Evolutionary conservation across 441 rosid species (phyloP).

Genomic region (Populus hybrid): DNA sequence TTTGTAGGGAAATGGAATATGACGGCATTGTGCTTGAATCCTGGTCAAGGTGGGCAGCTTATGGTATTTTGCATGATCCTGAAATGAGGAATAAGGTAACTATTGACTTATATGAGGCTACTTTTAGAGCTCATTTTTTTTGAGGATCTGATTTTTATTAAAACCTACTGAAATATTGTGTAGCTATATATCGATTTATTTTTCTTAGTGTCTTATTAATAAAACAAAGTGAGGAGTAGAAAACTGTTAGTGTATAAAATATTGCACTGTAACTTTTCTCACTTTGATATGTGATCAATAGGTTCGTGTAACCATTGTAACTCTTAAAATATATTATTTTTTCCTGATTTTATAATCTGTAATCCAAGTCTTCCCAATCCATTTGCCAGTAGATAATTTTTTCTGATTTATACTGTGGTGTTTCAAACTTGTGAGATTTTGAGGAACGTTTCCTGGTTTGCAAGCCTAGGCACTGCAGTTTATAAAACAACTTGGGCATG

Average conservation of each 20-base stretch:
- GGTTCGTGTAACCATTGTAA: not conserved
- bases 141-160: not conserved
- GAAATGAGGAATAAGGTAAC: conserved; percentile 62
- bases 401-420: not conserved
- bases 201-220: not conserved
- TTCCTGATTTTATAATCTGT: not conserved
- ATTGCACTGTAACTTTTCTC: not conserved
- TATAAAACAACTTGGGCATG: conserved; percentile 64
- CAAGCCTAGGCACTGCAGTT: conserved; percentile 68
- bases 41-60: conserved; percentile 95
- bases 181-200: not conserved
- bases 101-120: conserved; percentile 6
- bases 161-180: not conserved
- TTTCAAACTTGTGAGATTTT: conserved; percentile 18
- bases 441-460: conserved; percentile 22
- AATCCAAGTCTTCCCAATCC: not conserved
- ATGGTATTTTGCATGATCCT: conserved; percentile 69
- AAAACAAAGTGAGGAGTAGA: not conserved
- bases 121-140: not conserved
- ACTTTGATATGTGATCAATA: not conserved
- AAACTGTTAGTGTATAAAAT: not conserved
- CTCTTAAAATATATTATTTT: not conserved
- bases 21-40: conserved; percentile 94
- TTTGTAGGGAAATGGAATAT: conserved; percentile 72
- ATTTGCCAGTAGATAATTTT: not conserved